Percentiles rank a stretch among this genome's conserved stretches.
Evolutionary conservation across 768 basidiomycete species (phyloP).

Genomic region (Phylloporus arenicola): DNA sequence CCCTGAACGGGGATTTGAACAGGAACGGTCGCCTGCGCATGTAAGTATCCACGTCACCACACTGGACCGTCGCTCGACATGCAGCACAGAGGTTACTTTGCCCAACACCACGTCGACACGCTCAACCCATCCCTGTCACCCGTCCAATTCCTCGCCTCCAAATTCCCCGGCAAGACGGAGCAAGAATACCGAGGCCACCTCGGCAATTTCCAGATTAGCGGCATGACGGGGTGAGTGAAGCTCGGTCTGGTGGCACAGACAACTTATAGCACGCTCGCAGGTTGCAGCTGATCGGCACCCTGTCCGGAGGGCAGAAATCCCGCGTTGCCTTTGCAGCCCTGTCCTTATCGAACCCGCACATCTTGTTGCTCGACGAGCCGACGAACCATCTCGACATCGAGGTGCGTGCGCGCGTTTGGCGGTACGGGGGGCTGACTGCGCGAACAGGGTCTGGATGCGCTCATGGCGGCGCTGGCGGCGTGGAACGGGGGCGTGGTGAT

Average conservation of each 20-base stretch:
- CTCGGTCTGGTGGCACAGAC: no score
- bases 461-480: slow-evolving; percentile 72
- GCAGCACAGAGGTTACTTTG: slow-evolving; percentile 71
- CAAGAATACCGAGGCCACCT: slow-evolving; percentile 95
- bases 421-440: not conserved
- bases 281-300: slow-evolving; percentile 83
- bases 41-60: slow-evolving; percentile 39
- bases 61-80: not conserved
- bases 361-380: slow-evolving; percentile 93
- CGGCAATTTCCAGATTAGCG: slow-evolving; percentile 96
- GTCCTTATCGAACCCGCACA: slow-evolving; percentile 84
- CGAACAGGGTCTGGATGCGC: slow-evolving; percentile 81
- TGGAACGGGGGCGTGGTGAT: slow-evolving; percentile 93
- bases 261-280: slow-evolving; percentile 28
- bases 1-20: slow-evolving; percentile 64
- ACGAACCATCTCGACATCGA: slow-evolving; percentile 97
- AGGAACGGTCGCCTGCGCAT: slow-evolving; percentile 89
- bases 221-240: slow-evolving; percentile 75
- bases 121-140: slow-evolving; percentile 82
- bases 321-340: slow-evolving; percentile 89
- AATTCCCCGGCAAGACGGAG: slow-evolving; percentile 90
- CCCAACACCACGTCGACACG: slow-evolving; percentile 94
- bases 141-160: slow-evolving; percentile 87
- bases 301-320: slow-evolving; percentile 94
- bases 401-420: slow-evolving; percentile 33